A percentile compares a stretch with the other conserved stretches of the same genome.
Evolutionary conservation across 1,284 basidiomycete species (phyloP).

Genomic region (Cutaneotrichosporon dermatis): DNA sequence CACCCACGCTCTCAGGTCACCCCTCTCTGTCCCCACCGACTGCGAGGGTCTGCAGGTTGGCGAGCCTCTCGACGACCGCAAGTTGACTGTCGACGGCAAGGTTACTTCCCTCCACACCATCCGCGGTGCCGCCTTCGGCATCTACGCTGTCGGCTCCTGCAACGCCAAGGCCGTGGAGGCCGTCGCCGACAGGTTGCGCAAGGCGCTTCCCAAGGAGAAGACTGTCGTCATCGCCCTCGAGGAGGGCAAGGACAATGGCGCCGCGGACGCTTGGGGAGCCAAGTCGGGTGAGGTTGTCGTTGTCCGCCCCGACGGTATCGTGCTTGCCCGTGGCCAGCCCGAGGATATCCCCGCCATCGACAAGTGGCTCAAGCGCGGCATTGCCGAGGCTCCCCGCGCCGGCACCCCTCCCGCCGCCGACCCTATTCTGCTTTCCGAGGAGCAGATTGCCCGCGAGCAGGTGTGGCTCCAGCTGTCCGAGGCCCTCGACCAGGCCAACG

Average conservation of each 20-base stretch:
- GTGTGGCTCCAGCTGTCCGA: slow-evolving; percentile 16
- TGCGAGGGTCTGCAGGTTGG: slow-evolving; percentile 10
- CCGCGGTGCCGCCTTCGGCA: slow-evolving; percentile 17
- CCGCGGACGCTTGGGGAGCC: slow-evolving; percentile 3
- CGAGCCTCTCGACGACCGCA: slow-evolving; percentile 19
- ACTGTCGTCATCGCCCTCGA: slow-evolving; percentile 6
- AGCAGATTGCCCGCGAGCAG: slow-evolving; percentile 12
- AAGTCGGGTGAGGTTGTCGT: slow-evolving; percentile 13
- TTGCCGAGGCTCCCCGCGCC: neutral
- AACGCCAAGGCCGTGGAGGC: slow-evolving; percentile 2
- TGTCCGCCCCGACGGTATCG: slow-evolving; percentile 19
- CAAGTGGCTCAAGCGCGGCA: slow-evolving; percentile 4
- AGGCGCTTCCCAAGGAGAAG: slow-evolving; percentile 14
- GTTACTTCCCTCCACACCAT: slow-evolving; percentile 6
- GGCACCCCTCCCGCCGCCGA: slow-evolving; percentile 1
- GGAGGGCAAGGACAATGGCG: slow-evolving; percentile 10
- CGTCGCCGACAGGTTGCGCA: slow-evolving; percentile 1
- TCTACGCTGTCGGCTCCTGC: slow-evolving; percentile 8
- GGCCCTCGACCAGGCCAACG: slow-evolving; percentile 12
- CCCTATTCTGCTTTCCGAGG: slow-evolving; percentile 11
- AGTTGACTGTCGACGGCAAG: slow-evolving; percentile 6
- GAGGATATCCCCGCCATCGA: slow-evolving; percentile 2
- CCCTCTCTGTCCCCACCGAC: slow-evolving; percentile 5
- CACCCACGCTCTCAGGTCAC: slow-evolving; percentile 17
- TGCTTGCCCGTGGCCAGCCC: slow-evolving; percentile 12